These are phyloP conservation scores for Eucalyptus regnans DNA, from an alignment of 345 rosid species.

Conservation along the genomic window DNA sequence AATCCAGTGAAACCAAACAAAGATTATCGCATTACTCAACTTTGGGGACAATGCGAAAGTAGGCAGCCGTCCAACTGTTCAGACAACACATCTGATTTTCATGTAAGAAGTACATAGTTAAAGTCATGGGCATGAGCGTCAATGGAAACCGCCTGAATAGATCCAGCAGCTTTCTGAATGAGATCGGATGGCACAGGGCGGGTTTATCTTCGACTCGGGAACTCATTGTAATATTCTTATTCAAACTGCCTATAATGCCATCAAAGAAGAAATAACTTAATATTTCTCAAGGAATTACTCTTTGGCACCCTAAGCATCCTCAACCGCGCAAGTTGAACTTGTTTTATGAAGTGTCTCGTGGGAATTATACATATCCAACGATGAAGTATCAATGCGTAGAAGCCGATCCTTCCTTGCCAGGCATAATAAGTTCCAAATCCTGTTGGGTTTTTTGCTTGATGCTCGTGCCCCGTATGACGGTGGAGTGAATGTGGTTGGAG, in stretches of 20 bases:
- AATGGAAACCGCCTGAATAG: neutral
- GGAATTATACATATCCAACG: neutral
- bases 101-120: neutral
- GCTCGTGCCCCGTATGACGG: neutral
- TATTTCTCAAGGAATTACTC: neutral
- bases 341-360: neutral
- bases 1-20: neutral
- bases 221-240: neutral
- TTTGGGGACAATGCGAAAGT: neutral
- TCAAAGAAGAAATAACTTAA: neutral
- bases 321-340: neutral
- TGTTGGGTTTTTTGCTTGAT: neutral
- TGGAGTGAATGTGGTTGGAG: neutral
- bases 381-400: neutral
- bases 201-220: neutral
- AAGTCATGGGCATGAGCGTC: neutral
- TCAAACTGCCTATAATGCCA: neutral
- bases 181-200: neutral
- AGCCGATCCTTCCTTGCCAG: neutral
- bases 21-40: neutral
- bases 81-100: neutral
- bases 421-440: neutral
- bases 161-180: neutral
- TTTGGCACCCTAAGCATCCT: neutral
- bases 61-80: neutral